Conservation (phyloP, 495 filamentous ascomycete species). For the Cairneyella variabilis region DNA sequence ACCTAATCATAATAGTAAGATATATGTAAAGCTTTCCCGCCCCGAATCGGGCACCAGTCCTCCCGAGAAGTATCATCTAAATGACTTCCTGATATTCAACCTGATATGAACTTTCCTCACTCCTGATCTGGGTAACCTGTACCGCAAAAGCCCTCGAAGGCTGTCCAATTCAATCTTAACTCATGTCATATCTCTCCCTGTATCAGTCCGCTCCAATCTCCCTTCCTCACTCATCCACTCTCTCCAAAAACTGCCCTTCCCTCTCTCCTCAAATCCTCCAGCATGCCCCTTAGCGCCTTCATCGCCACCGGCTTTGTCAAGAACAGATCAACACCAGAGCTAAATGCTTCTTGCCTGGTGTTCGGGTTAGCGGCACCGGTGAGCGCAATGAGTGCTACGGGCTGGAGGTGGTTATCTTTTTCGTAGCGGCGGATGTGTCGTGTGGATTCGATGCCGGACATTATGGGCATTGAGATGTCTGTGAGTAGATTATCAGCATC, state of each 20-base stretch:
- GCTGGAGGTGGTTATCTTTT: conserved; percentile 25
- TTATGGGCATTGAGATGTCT: conserved; percentile 65
- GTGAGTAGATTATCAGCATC: no score
- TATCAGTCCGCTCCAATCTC: no score
- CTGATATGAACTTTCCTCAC: no score
- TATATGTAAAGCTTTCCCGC: no score
- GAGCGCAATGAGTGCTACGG: conserved; percentile 61
- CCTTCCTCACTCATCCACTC: background rate
- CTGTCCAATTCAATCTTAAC: no score
- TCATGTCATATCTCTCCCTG: no score
- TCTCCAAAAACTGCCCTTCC: conserved; percentile 9
- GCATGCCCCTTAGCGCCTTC: conserved; percentile 19
- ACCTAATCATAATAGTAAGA: no score
- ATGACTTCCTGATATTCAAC: no score
- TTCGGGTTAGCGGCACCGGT: conserved; percentile 63
- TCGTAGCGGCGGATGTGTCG: conserved; percentile 53
- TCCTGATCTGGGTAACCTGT: no score
- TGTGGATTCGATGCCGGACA: conserved; percentile 58
- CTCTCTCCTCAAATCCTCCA: conserved; percentile 24
- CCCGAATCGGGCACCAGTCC: no score
- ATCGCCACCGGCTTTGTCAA: conserved; percentile 65
- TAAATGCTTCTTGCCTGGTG: conserved; percentile 60
- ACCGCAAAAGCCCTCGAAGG: no score
- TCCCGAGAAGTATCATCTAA: no score
- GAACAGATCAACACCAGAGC: conserved; percentile 63